Evolutionary conservation across 768 basidiomycete genomes (phyloP).

Genomic region (Lepiota venenata): DNA sequence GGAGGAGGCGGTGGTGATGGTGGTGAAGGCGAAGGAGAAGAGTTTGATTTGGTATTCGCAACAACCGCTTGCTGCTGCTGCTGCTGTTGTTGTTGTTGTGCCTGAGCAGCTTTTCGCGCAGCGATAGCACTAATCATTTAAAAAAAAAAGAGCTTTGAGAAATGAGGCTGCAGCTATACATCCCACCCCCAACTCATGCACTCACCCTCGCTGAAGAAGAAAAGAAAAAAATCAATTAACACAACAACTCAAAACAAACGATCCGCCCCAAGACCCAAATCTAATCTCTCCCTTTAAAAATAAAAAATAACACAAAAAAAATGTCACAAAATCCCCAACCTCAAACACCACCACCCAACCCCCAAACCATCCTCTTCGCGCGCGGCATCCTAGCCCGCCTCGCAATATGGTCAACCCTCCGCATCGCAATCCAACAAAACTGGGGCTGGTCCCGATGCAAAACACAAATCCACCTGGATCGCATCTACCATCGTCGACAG

Average conservation of each 20-base stretch:
- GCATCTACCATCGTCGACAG: constrained; percentile 78
- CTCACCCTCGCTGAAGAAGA: not conserved
- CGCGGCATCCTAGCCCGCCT: constrained; percentile 84
- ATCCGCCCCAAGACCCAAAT: not conserved
- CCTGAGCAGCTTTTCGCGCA: constrained; percentile 59
- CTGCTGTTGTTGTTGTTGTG: constrained; percentile 18
- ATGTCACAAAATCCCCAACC: too few relatives aligned
- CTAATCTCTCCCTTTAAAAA: not conserved
- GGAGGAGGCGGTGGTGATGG: constrained; percentile 7
- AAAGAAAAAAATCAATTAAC: too few relatives aligned
- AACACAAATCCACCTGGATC: constrained; percentile 79
- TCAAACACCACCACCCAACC: constrained; percentile 30
- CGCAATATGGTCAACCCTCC: constrained; percentile 80
- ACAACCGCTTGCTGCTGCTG: constrained; percentile 2
- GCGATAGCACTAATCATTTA: constrained; percentile 79
- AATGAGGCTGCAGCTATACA: not conserved
- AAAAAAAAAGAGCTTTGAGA: not conserved
- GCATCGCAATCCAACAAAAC: constrained; percentile 76
- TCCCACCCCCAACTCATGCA: too few relatives aligned
- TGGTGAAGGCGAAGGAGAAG: constrained; percentile 11
- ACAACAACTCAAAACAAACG: too few relatives aligned
- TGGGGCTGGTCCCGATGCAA: constrained; percentile 83
- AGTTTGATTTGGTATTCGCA: constrained; percentile 12
- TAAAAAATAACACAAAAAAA: not conserved
- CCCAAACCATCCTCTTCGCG: constrained; percentile 70